Conservation (phyloP, 257 asterid genomes). For the Scutellaria galericulata region DNA sequence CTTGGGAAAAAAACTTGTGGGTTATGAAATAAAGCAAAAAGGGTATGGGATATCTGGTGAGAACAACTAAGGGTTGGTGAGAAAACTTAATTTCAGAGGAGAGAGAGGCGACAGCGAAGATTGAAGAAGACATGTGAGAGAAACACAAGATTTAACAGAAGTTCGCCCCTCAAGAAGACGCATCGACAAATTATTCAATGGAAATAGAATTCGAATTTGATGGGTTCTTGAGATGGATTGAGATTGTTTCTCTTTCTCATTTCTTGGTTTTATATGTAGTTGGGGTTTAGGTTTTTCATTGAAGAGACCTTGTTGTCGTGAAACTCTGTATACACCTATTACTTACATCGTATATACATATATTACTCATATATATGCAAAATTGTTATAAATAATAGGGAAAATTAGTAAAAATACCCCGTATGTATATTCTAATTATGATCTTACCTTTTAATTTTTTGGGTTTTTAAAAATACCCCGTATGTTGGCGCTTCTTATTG, state of each 20-base stretch:
- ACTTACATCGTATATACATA: no score
- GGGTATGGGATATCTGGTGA: constrained; percentile 38
- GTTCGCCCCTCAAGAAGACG: constrained; percentile 42
- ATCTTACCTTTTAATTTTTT: no score
- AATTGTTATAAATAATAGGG: no score
- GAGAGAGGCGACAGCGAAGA: constrained; percentile 34
- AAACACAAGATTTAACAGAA: constrained; percentile 45
- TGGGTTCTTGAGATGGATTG: constrained; percentile 18
- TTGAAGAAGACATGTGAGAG: constrained; percentile 70
- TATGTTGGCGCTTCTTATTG: no score
- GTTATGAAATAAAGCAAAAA: constrained; percentile 45
- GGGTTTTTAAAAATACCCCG: no score
- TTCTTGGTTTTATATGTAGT: constrained; percentile 30
- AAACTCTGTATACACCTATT: background rate
- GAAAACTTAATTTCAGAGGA: constrained; percentile 38
- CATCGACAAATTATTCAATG: constrained; percentile 48
- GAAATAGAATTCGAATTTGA: constrained; percentile 8
- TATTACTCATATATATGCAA: background rate
- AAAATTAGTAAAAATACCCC: no score
- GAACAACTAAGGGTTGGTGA: constrained; percentile 43
- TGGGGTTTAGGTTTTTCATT: constrained; percentile 51
- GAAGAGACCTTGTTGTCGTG: constrained; percentile 6
- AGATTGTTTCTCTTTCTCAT: background rate
- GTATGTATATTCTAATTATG: no score
- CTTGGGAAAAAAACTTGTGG: constrained; percentile 34